Base-by-base conservation (phyloP, 768 basidiomycete genomes). In the Xerocomellus dryophilus region DNA sequence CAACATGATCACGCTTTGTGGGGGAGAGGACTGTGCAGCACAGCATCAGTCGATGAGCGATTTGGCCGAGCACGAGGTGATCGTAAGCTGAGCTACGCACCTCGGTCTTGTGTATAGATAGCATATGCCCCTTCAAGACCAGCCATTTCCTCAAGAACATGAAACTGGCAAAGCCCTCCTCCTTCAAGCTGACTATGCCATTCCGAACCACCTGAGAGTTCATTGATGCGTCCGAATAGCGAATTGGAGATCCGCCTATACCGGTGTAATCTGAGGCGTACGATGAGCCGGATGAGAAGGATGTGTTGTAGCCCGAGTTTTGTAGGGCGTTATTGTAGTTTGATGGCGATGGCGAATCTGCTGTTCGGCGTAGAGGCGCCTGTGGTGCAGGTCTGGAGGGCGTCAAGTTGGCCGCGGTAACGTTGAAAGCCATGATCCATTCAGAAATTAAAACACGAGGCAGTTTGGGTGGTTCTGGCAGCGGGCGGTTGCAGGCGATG, bases 131-230 rank as follows among this genome's bases (percentile, higher is more conserved):
- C 64, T 83, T 88, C 57, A 99, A 77, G 5, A 96, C 79, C 51
- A 98, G 74, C 88, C 89, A 98, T 69, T 92, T 90, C 65, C 88
- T 82, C 69, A 88, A 83, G 85, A 95, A 98, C 46, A 97, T 79
- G 80, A 91, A 94, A 58, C 88, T 90, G 3, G 89, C 85, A 58
- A 98, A 85, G 1, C 93, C 90, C 46, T 97, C 95, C 70, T 99
- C 96, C 78, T 98, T 98, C 64, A 96, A 78, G 68, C 81, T 87
- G 42, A 90, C 93, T 40, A 74, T 74, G n/a, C 90, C 96, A 51
- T 74, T 74, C 41, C 91, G 76, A 43, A 93, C 73, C 47, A 88
- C 68, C 44, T 82, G 78, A 2, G 76, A 58, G 56, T 61, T 66
- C 48, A 67, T 59, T 47, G 66, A 51, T 23, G 61, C 50, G 35